A percentile compares a stretch with the other conserved stretches of the same genome.
Conservation (phyloP, 495 filamentous ascomycete species). For the Podospora pseudopauciseta region DNA sequence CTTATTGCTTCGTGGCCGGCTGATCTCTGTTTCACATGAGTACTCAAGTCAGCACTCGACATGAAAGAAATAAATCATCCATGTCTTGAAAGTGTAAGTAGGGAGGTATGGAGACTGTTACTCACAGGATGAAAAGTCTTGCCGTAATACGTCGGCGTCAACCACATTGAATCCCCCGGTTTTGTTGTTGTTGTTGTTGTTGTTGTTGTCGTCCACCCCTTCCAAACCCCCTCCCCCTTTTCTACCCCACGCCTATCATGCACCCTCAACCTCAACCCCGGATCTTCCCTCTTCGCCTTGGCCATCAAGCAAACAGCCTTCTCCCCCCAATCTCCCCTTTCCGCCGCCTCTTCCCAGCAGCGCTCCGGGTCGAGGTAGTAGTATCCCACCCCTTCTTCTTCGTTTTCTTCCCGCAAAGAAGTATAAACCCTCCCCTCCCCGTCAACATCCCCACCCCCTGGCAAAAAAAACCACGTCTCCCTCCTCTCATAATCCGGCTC, state of each 20-base stretch:
- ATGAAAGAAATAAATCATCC: no score
- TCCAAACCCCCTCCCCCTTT: background rate
- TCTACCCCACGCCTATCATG: background rate
- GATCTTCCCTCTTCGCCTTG: conserved; percentile 32
- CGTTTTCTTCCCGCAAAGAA: background rate
- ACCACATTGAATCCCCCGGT: conserved; percentile 36
- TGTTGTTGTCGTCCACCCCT: background rate
- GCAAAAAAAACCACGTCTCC: conserved; percentile 49
- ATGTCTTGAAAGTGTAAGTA: no score
- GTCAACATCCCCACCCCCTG: conserved; percentile 38
- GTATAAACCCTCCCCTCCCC: conserved; percentile 4
- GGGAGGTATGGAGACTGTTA: background rate
- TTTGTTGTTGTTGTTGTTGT: conserved; percentile 11
- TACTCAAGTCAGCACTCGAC: no score
- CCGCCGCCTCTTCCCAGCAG: conserved; percentile 29
- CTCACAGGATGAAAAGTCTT: conserved; percentile 45
- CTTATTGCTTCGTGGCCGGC: conserved; percentile 36
- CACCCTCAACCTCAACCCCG: conserved; percentile 26
- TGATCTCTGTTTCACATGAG: conserved; percentile 6
- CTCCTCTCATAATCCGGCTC: conserved; percentile 40
- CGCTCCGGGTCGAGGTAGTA: conserved; percentile 24
- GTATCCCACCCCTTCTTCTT: conserved; percentile 18
- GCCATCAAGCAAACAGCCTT: conserved; percentile 42
- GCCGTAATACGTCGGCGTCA: conserved; percentile 44
- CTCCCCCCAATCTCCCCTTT: conserved; percentile 38